These are phyloP conservation scores for Chrysanthemum seticuspe DNA, from an alignment of 129 eudicot species.

Conservation along the genomic window DNA sequence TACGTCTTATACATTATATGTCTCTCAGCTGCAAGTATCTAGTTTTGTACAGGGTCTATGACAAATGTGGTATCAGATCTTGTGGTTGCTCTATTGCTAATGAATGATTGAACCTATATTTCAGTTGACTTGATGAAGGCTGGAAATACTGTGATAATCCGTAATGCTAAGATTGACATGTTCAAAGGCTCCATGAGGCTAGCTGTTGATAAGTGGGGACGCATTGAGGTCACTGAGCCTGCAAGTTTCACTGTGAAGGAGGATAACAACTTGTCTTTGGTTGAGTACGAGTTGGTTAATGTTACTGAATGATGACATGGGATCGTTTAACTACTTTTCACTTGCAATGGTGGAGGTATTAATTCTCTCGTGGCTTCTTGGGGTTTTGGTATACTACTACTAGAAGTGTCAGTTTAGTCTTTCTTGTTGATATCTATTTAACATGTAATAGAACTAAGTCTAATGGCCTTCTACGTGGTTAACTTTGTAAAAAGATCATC, in stretches of 20 bases:
- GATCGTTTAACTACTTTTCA: not conserved
- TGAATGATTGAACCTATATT: not conserved
- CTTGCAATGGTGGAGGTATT: conserved; percentile 37
- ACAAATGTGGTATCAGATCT: not conserved
- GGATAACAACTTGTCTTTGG: conserved; percentile 80
- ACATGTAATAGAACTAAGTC: conserved; percentile 43
- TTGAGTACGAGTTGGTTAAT: conserved; percentile 84
- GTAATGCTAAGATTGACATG: conserved; percentile 85
- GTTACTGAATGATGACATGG: conserved; percentile 47
- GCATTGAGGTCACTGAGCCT: conserved; percentile 72
- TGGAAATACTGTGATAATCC: conserved; percentile 62
- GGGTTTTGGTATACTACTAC: conserved; percentile 60
- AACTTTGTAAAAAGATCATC: conserved; percentile 37
- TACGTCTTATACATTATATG: too few relatives aligned
- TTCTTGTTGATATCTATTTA: conserved; percentile 32
- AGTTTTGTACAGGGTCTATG: conserved; percentile 1
- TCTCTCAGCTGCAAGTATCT: conserved; percentile 14
- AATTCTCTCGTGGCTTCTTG: conserved; percentile 25
- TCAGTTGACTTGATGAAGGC: conserved; percentile 84
- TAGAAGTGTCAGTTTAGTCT: conserved; percentile 31
- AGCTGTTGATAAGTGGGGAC: conserved; percentile 88
- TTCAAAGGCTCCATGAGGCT: conserved; percentile 82
- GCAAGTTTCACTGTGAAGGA: conserved; percentile 70
- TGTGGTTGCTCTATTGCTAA: conserved; percentile 1
- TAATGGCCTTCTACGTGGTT: conserved; percentile 40